These are phyloP conservation scores for Leishmania arabica DNA, from an alignment of 208 protist species.

Conservation along the genomic window DNA sequence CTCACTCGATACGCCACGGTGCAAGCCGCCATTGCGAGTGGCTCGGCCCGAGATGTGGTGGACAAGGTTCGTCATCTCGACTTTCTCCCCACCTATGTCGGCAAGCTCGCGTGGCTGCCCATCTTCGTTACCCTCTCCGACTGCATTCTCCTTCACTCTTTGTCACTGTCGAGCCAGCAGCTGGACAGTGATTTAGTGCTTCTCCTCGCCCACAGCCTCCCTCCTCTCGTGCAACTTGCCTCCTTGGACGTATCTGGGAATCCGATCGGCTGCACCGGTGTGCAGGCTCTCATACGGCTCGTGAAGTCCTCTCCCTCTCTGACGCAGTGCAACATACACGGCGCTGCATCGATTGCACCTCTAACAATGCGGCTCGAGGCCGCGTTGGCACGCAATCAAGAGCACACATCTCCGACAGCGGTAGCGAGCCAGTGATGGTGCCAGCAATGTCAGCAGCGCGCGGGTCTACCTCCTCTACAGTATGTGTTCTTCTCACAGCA, in stretches of 20 bases:
- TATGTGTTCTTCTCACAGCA: not conserved
- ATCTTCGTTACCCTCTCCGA: constrained; percentile 51
- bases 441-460: not conserved
- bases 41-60: not conserved
- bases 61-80: constrained; percentile 26
- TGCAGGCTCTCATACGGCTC: constrained; percentile 42
- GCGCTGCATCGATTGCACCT: constrained; percentile 33
- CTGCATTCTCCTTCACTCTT: constrained; percentile 38
- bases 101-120: constrained; percentile 34
- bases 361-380: constrained; percentile 39
- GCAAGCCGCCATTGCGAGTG: constrained; percentile 6
- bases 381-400: constrained; percentile 38
- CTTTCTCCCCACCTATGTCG: constrained; percentile 45
- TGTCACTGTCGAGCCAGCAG: constrained; percentile 42
- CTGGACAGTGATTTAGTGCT: constrained; percentile 49
- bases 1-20: constrained; percentile 3
- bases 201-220: constrained; percentile 39
- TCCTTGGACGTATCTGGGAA: constrained; percentile 64
- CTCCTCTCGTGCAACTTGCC: constrained; percentile 25
- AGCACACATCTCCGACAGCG: not conserved
- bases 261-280: constrained; percentile 59
- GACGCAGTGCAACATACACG: constrained; percentile 36
- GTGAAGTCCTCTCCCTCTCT: constrained; percentile 34
- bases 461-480: not conserved
- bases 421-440: not conserved